A percentile compares a stretch with the other conserved stretches of the same genome.
Evolutionary conservation across 345 rosid genomes (phyloP).

Genomic region (Salix udensis): DNA sequence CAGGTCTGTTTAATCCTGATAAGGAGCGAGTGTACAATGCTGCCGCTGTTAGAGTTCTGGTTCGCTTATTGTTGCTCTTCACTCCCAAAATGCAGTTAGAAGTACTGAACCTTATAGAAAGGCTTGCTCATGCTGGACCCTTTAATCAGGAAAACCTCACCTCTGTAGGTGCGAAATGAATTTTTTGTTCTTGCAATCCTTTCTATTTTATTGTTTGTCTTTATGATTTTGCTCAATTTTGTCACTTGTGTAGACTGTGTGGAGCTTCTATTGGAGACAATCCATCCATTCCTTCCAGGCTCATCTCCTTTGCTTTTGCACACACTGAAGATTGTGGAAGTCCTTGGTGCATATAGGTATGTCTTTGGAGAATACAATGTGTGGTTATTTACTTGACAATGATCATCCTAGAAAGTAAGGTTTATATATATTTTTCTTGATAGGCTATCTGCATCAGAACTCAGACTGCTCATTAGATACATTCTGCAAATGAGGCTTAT

Average conservation of each 20-base stretch:
- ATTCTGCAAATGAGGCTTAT: conserved; percentile 75
- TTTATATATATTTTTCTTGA: conserved; percentile 27
- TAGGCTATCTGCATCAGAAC: conserved; percentile 95
- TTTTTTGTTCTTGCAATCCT: neutral
- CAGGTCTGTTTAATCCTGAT: conserved; percentile 64
- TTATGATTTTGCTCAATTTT: conserved; percentile 10
- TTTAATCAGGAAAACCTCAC: conserved; percentile 95
- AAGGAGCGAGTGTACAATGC: conserved; percentile 90
- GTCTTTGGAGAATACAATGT: neutral
- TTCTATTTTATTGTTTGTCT: conserved; percentile 5
- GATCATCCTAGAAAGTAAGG: conserved; percentile 18
- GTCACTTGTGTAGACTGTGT: conserved; percentile 61
- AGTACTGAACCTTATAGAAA: conserved; percentile 68
- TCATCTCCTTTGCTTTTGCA: conserved; percentile 78
- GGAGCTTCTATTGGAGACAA: conserved; percentile 86
- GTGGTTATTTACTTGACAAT: conserved; percentile 16
- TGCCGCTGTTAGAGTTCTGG: conserved; percentile 76
- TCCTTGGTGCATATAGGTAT: conserved; percentile 95
- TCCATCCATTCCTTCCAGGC: conserved; percentile 79
- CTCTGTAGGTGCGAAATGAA: conserved; percentile 66
- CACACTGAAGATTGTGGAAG: conserved; percentile 91
- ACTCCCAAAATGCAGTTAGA: conserved; percentile 93
- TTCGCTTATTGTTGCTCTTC: conserved; percentile 82
- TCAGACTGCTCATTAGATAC: conserved; percentile 76
- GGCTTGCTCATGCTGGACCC: conserved; percentile 83